Conservation (phyloP, 202 grass and related monocot species). For the Zizania palustris region DNA sequence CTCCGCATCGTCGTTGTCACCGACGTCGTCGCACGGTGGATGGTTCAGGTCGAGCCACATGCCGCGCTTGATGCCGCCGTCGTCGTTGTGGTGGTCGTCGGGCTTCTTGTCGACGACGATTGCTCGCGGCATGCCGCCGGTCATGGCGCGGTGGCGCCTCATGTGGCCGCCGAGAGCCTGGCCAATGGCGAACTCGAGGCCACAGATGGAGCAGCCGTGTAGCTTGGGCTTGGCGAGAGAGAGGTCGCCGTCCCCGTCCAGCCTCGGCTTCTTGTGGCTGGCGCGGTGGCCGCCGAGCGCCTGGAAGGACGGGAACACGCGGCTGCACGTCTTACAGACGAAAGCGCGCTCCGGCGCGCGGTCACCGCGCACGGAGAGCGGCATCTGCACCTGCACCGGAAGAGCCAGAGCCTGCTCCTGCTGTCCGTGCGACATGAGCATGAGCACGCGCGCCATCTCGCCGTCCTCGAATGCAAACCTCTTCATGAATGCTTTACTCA, state of each 20-base stretch:
- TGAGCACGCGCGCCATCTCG: slow-evolving; percentile 44
- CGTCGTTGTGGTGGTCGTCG: background rate
- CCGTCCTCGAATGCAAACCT: slow-evolving; percentile 42
- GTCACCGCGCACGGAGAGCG: background rate
- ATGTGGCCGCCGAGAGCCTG: slow-evolving; percentile 90
- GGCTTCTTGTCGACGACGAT: slow-evolving; percentile 38
- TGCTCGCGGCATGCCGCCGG: slow-evolving; percentile 5
- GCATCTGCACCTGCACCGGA: background rate
- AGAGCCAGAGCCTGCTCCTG: slow-evolving; percentile 2
- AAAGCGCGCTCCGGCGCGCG: slow-evolving; percentile 46
- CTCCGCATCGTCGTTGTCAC: slow-evolving; percentile 6
- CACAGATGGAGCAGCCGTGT: slow-evolving; percentile 76
- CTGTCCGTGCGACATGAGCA: slow-evolving; percentile 43
- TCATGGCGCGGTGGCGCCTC: slow-evolving; percentile 61
- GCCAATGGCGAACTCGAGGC: slow-evolving; percentile 72
- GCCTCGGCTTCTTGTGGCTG: slow-evolving; percentile 73
- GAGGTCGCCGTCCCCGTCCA: slow-evolving; percentile 43
- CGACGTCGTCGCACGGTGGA: slow-evolving; percentile 47
- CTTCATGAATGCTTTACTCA: slow-evolving; percentile 35
- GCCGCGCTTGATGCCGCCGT: slow-evolving; percentile 21
- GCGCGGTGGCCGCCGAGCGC: slow-evolving; percentile 74
- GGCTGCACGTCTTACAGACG: slow-evolving; percentile 82
- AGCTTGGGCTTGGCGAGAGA: slow-evolving; percentile 59
- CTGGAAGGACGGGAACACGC: slow-evolving; percentile 71
- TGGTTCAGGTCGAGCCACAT: slow-evolving; percentile 68